Percentiles rank a stretch among this genome's conserved stretches.
Evolutionary conservation across 2,329 filamentous ascomycete genomes (phyloP).

Genomic region (Cadophora sp.): DNA sequence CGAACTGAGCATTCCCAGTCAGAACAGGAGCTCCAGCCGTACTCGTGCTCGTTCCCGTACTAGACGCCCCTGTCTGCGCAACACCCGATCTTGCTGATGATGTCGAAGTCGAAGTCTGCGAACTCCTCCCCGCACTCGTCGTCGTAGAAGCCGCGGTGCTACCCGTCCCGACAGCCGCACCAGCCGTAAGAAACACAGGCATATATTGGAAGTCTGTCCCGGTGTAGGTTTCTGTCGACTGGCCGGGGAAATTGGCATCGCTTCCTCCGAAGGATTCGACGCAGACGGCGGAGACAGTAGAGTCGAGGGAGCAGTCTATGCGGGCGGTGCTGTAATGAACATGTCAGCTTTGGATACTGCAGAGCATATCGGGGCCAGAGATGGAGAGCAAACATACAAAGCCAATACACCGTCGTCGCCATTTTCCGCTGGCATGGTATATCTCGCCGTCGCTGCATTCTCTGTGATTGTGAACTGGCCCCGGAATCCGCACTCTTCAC

Average conservation of each 20-base stretch:
- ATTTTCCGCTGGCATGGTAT: constrained; percentile 26
- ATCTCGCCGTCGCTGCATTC: constrained; percentile 29
- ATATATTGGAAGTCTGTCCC: constrained; percentile 29
- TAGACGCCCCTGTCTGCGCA: constrained; percentile 6
- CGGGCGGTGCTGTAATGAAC: constrained; percentile 25
- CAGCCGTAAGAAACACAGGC: constrained; percentile 31
- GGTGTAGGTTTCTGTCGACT: constrained; percentile 29
- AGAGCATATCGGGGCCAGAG: neutral
- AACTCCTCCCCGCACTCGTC: neutral
- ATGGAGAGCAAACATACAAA: constrained; percentile 22
- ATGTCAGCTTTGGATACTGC: neutral
- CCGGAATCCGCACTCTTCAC: constrained; percentile 24
- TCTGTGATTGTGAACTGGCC: constrained; percentile 31
- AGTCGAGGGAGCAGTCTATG: constrained; percentile 33
- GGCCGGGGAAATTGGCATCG: constrained; percentile 34
- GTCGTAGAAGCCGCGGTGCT: constrained; percentile 10
- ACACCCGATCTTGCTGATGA: neutral
- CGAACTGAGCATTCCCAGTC: constrained; percentile 25
- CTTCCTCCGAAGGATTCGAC: constrained; percentile 30
- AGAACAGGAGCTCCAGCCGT: constrained; percentile 24
- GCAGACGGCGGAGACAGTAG: constrained; percentile 34
- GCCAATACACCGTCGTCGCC: constrained; percentile 22
- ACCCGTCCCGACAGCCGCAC: constrained; percentile 17
- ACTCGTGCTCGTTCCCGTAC: constrained; percentile 16
- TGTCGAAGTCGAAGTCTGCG: constrained; percentile 14